phyloP scores from a whole-genome alignment of 192 early-diverging fungal genomes.

The Martensiomyces pterosporus region DNA sequence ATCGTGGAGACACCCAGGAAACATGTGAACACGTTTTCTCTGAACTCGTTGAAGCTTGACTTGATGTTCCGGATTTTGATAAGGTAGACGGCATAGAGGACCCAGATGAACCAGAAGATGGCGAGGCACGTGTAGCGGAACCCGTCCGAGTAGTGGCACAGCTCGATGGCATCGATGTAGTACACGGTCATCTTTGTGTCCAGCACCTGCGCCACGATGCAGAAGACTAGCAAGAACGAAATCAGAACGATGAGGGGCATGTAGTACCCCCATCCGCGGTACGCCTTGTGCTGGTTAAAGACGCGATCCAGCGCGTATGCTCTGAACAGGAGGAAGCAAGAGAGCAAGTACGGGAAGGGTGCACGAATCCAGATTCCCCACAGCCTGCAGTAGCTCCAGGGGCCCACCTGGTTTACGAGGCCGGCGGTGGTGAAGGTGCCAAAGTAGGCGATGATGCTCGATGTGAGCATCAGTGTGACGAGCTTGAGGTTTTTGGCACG shows the following conservation, averaged over 20 bases:
- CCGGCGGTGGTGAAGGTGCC: slow-evolving; percentile 29
- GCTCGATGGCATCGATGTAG: slow-evolving; percentile 13
- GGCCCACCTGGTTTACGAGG: slow-evolving; percentile 5
- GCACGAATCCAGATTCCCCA: slow-evolving; percentile 36
- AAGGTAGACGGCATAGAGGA: slow-evolving; percentile 7
- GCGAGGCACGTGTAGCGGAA: slow-evolving; percentile 22
- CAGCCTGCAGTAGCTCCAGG: slow-evolving; percentile 16
- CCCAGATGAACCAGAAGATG: slow-evolving; percentile 15
- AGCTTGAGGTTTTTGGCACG: slow-evolving; percentile 23
- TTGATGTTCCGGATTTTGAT: slow-evolving; percentile 21
- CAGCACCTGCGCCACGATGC: slow-evolving; percentile 22
- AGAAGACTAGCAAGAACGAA: slow-evolving; percentile 10
- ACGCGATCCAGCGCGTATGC: slow-evolving; percentile 23
- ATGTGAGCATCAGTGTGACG: slow-evolving; percentile 26
- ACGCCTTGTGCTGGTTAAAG: slow-evolving; percentile 28
- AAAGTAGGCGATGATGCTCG: slow-evolving; percentile 9
- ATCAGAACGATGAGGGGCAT: slow-evolving; percentile 3
- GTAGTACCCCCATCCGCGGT: slow-evolving; percentile 18
- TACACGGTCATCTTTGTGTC: slow-evolving; percentile 1
- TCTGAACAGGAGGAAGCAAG: slow-evolving; percentile 13
- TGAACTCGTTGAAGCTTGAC: slow-evolving; percentile 12
- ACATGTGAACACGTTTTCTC: slow-evolving; percentile 7
- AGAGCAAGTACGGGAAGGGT: slow-evolving; percentile 14
- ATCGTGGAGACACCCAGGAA: slow-evolving; percentile 12
- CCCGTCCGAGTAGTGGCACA: slow-evolving; percentile 15